Base-by-base conservation (phyloP, 352 stramenopile species). In the Phytopythium delawarense region DNA sequence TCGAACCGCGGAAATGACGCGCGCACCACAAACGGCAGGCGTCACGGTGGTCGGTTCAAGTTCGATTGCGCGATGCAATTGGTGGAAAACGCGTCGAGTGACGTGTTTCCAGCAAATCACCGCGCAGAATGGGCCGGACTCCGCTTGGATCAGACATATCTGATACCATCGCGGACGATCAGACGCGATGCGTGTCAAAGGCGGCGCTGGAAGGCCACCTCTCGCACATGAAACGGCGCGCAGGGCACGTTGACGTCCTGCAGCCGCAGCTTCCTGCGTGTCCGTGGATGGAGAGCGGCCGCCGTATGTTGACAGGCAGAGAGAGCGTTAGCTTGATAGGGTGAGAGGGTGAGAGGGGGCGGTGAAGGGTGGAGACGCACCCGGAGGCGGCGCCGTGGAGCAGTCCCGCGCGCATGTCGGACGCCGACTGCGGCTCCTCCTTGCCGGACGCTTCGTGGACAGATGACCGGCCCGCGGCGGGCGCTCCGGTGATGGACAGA, bases 181-280 rank as follows among this genome's bases (percentile, higher is more conserved):
- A 51, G 45, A 51, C 9, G 45, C 12, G n/a, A 51, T 51, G 45
- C 21, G 45, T 51, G 21, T 77, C 59, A 87, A 23, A 89, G 66
- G 53, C 81, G 64, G 49, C 76, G 78, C 23, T 84, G 75, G 61
- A 90, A 92, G 1, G 80, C 78, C 15, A 92, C 75, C 57, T 90
- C 80, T 25, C 83, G 83, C 28, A 90, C 63, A 39, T 92, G 80
- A 62, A 92, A 92, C 13, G 81, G 83, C 25, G 75, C 67, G 1
- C 75, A 77, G 9, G 75, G 58, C 35, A 88, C 74, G 21, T 63
- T 69, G 28, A 89, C 65, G 52, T 92, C 75, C 57, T 78, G 74
- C 30, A 90, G 64, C 0, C 78, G 74, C 11, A 88, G 59, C 61
- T 88, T 88, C 7, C 80, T 89, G 69, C 46, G 12, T 20, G 35